Percentiles rank a stretch among this genome's conserved stretches.
These are phyloP conservation scores for Phylloporus rhodoxanthus DNA, from an alignment of 768 basidiomycete species.

Conservation along the genomic window DNA sequence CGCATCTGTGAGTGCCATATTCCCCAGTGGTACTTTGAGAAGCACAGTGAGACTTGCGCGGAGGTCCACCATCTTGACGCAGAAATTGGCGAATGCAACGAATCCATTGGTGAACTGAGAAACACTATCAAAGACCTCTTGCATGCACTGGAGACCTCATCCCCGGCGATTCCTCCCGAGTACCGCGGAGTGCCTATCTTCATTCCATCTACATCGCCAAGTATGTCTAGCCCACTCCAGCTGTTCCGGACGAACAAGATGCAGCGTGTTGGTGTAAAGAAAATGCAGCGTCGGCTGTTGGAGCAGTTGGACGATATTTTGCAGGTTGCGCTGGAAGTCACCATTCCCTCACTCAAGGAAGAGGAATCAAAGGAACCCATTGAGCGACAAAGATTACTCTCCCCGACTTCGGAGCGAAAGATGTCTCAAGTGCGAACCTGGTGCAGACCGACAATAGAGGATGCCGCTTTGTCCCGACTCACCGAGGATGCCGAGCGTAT, in stretches of 20 bases:
- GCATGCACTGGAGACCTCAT: slow-evolving; percentile 66
- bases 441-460: slow-evolving; percentile 81
- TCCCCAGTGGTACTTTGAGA: slow-evolving; percentile 99
- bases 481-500: slow-evolving; percentile 84
- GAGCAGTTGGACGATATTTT: slow-evolving; percentile 86
- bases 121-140: slow-evolving; percentile 79
- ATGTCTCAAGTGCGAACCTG: slow-evolving; percentile 80
- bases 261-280: slow-evolving; percentile 76
- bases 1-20: slow-evolving; percentile 97
- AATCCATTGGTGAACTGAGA: slow-evolving; percentile 80
- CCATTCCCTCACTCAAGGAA: slow-evolving; percentile 84
- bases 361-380: slow-evolving; percentile 90
- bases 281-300: slow-evolving; percentile 71
- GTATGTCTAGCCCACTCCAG: slow-evolving; percentile 69
- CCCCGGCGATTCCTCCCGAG: slow-evolving; percentile 62
- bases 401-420: slow-evolving; percentile 83
- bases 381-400: slow-evolving; percentile 85
- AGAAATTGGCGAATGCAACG: slow-evolving; percentile 90
- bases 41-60: slow-evolving; percentile 98
- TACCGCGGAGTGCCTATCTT: slow-evolving; percentile 87
- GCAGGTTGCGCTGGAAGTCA: slow-evolving; percentile 70
- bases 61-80: slow-evolving; percentile 95
- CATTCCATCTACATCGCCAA: slow-evolving; percentile 64
- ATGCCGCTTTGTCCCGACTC: slow-evolving; percentile 76
- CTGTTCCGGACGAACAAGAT: slow-evolving; percentile 72